These are phyloP conservation scores for Ascoidea rubescens DNA, from an alignment of 805 yeast species.

Conservation along the genomic window DNA sequence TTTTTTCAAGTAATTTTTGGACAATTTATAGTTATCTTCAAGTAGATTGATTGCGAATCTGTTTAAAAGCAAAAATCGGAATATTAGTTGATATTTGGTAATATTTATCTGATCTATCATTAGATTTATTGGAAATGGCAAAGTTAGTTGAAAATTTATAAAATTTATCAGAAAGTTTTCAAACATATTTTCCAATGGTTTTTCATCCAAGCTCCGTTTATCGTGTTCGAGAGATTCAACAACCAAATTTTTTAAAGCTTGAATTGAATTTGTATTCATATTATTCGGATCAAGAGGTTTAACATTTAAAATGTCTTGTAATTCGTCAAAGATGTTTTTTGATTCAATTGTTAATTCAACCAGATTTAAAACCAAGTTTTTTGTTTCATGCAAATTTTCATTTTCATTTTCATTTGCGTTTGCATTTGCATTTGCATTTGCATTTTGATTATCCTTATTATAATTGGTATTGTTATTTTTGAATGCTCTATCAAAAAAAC, in stretches of 20 bases:
- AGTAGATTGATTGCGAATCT: constrained; percentile 1
- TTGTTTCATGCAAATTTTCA: neutral
- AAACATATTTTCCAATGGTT: constrained; percentile 19
- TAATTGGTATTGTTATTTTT: neutral
- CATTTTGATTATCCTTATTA: neutral
- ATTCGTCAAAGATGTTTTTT: constrained; percentile 24
- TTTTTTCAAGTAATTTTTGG: neutral
- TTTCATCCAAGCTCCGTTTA: constrained; percentile 2
- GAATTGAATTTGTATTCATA: constrained; percentile 16
- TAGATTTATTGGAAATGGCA: constrained; percentile 82
- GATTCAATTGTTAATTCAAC: constrained; percentile 24
- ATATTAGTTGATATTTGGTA: constrained; percentile 67
- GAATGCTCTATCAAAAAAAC: neutral
- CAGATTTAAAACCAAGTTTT: constrained; percentile 1
- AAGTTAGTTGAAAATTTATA: constrained; percentile 38
- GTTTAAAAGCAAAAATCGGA: constrained; percentile 41
- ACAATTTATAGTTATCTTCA: constrained; percentile 1
- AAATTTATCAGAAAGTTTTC: constrained; percentile 33
- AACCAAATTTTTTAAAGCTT: constrained; percentile 7
- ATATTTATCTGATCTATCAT: constrained; percentile 57
- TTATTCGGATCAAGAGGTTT: constrained; percentile 41
- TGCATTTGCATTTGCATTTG: too few relatives aligned
- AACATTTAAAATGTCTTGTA: constrained; percentile 36
- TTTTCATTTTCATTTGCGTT: constrained; percentile 1
- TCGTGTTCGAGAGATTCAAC: constrained; percentile 3